Conservation (phyloP, 1,139 yeast genomes). For the Arxiozyma slooffiae region DNA sequence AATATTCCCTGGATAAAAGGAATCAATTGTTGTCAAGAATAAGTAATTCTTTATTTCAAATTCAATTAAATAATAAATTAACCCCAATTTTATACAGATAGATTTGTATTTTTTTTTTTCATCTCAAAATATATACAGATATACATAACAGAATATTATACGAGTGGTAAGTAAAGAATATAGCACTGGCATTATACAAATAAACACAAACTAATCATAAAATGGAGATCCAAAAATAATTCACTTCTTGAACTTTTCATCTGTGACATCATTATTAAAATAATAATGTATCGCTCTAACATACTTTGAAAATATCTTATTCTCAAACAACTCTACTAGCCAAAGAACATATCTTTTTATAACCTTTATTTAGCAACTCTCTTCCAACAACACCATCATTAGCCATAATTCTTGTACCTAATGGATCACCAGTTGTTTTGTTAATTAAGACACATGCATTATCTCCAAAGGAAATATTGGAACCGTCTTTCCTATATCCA, state of each 20-base stretch:
- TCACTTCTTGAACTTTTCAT: background rate
- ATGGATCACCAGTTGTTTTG: conserved; percentile 79
- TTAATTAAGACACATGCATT: conserved; percentile 94
- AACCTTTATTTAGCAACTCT: conserved; percentile 77
- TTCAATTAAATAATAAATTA: background rate
- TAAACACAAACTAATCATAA: background rate
- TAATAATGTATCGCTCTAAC: background rate
- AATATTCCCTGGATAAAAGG: conserved; percentile 42
- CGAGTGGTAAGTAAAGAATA: conserved; percentile 1
- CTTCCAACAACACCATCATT: conserved; percentile 65
- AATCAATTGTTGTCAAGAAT: conserved; percentile 36
- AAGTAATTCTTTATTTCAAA: background rate
- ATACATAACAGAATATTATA: too few relatives aligned
- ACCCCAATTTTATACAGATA: conserved; percentile 1
- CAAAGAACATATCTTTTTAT: conserved; percentile 76
- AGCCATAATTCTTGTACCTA: conserved; percentile 87
- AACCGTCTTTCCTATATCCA: conserved; percentile 70
- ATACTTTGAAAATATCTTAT: background rate
- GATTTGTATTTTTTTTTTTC: background rate
- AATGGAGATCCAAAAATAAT: background rate
- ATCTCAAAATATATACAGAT: background rate
- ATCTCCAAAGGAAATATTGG: conserved; percentile 81
- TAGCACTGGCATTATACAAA: background rate
- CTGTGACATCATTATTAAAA: background rate
- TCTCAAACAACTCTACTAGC: conserved; percentile 39